Evolutionary conservation across 371 early-diverging fungal species (phyloP).

Genomic region (Rhizopus arrhizus): DNA sequence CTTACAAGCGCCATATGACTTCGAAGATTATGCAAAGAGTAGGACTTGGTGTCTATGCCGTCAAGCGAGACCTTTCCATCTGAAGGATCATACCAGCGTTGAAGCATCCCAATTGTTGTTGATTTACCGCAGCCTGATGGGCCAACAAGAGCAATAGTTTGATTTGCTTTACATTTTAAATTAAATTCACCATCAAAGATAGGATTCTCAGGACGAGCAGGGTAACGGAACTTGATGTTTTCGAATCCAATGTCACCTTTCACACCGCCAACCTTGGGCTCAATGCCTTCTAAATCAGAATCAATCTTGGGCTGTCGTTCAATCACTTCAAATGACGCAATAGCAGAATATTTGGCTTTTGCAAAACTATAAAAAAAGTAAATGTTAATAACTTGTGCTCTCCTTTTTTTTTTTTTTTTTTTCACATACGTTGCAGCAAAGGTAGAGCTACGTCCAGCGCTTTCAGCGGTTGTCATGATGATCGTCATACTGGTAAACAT

Average conservation of each 20-base stretch:
- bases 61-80: conserved; percentile 67
- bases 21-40: conserved; percentile 66
- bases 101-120: conserved; percentile 79
- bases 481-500: conserved; percentile 69
- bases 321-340: conserved; percentile 69
- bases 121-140: conserved; percentile 87
- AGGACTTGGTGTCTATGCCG: conserved; percentile 61
- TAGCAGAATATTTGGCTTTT: conserved; percentile 81
- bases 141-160: conserved; percentile 86
- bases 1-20: conserved; percentile 78
- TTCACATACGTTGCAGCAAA: conserved; percentile 46
- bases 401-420: no score
- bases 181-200: conserved; percentile 77
- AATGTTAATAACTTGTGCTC: conserved; percentile 16
- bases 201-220: conserved; percentile 73
- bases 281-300: conserved; percentile 60
- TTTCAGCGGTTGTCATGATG: conserved; percentile 70
- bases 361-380: conserved; percentile 58
- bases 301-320: conserved; percentile 76
- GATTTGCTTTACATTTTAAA: conserved; percentile 69
- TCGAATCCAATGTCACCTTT: conserved; percentile 57
- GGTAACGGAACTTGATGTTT: conserved; percentile 79
- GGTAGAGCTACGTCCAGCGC: conserved; percentile 59
- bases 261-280: conserved; percentile 36
- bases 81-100: conserved; percentile 84